Evolutionary conservation across 1,284 basidiomycete genomes (phyloP).

Genomic region (Pseudozyma thailandica): DNA sequence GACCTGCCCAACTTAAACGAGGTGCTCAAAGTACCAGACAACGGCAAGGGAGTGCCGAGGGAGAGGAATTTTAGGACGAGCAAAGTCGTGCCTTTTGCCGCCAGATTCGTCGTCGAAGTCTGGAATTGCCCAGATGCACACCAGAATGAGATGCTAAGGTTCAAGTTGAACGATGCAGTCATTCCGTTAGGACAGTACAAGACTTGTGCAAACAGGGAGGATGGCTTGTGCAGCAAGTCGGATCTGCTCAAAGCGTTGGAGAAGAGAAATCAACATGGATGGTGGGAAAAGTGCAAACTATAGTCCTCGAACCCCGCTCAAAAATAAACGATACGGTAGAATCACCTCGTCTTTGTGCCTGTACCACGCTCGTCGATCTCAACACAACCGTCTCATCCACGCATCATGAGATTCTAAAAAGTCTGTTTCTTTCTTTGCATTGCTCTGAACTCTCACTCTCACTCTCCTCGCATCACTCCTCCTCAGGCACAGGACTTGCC

Average conservation of each 20-base stretch:
- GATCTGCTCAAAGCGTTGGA: constrained; percentile 43
- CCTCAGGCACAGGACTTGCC: not conserved
- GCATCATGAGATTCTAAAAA: not conserved
- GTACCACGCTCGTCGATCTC: not conserved
- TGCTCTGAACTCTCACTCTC: not conserved
- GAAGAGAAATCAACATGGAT: constrained; percentile 45
- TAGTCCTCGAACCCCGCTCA: too few species aligned
- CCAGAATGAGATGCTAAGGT: constrained; percentile 17
- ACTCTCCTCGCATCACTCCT: not conserved
- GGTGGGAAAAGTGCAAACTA: constrained; percentile 38
- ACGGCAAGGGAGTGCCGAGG: constrained; percentile 22
- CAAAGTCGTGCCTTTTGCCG: constrained; percentile 62
- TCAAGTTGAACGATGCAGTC: constrained; percentile 60
- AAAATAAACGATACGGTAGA: not conserved
- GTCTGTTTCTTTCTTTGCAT: too few species aligned
- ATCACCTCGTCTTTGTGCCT: not conserved
- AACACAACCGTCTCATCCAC: not conserved
- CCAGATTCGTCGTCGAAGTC: constrained; percentile 58
- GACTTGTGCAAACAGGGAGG: constrained; percentile 42
- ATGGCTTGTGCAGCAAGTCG: constrained; percentile 54
- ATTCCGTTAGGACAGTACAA: constrained; percentile 54
- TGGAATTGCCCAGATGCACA: constrained; percentile 32
- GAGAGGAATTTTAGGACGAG: constrained; percentile 46
- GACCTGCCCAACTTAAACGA: constrained; percentile 45
- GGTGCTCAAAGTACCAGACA: constrained; percentile 15